These are phyloP conservation scores for Adansonia grandidieri DNA, from an alignment of 441 rosid species.

Conservation along the genomic window DNA sequence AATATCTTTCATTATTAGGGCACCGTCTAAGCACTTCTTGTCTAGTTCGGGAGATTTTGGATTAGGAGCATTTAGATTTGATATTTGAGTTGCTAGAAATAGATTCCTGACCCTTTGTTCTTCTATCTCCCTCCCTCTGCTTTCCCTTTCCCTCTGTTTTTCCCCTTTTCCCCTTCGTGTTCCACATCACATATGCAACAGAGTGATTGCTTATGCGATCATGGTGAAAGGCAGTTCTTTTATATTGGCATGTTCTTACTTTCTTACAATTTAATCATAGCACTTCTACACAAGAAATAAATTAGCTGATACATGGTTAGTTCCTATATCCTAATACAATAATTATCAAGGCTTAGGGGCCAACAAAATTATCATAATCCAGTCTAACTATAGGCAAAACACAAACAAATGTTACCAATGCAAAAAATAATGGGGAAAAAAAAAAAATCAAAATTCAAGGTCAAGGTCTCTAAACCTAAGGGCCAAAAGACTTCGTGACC, in stretches of 20 bases:
- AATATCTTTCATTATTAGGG: not conserved
- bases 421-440: not conserved
- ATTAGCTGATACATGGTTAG: not conserved
- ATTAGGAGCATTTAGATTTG: not conserved
- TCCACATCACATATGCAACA: not conserved
- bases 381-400: not conserved
- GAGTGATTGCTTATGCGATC: not conserved
- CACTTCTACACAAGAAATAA: conserved; percentile 10
- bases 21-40: not conserved
- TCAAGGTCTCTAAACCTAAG: not conserved
- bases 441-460: not conserved
- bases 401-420: not conserved
- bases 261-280: conserved; percentile 11
- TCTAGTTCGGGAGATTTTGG: not conserved
- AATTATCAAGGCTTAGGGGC: not conserved
- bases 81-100: not conserved
- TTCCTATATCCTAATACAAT: conserved; percentile 1
- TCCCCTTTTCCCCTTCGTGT: not conserved
- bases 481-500: not conserved
- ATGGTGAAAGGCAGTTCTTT: not conserved
- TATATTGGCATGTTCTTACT: conserved; percentile 6
- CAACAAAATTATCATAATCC: not conserved
- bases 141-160: not conserved
- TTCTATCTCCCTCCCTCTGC: not conserved
- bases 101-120: conserved; percentile 6